Percentiles rank a stretch among this genome's conserved stretches.
These are phyloP conservation scores for Trichoderma virens DNA, from an alignment of 495 filamentous ascomycete species.

Conservation along the genomic window DNA sequence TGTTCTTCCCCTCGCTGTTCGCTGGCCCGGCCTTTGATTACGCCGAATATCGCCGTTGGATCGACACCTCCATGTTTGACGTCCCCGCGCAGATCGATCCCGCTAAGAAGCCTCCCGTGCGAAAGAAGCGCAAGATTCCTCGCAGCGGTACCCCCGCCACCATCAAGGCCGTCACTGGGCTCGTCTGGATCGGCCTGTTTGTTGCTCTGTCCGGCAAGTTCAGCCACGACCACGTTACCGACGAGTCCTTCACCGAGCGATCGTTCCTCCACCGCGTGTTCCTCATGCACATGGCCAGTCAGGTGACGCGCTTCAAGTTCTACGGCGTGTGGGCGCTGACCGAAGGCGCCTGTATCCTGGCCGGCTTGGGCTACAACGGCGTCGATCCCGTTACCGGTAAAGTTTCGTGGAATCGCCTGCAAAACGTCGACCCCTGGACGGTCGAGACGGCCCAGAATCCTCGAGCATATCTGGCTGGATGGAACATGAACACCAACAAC, in stretches of 20 bases:
- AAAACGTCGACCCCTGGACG: slow-evolving; percentile 74
- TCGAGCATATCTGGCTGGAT: slow-evolving; percentile 76
- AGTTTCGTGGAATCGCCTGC: slow-evolving; percentile 80
- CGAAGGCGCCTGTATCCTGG: slow-evolving; percentile 90
- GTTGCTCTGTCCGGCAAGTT: slow-evolving; percentile 66
- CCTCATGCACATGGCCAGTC: slow-evolving; percentile 71
- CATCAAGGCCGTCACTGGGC: slow-evolving; percentile 61
- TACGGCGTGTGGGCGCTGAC: slow-evolving; percentile 93
- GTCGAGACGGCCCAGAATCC: slow-evolving; percentile 89
- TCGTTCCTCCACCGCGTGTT: slow-evolving; percentile 64
- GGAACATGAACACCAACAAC: slow-evolving; percentile 98
- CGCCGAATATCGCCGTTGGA: slow-evolving; percentile 83
- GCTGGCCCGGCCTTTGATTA: slow-evolving; percentile 89
- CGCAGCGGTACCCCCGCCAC: slow-evolving; percentile 81
- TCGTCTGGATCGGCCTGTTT: slow-evolving; percentile 74
- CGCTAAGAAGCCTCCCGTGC: slow-evolving; percentile 69
- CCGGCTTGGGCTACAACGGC: slow-evolving; percentile 90
- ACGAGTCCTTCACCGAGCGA: slow-evolving; percentile 54
- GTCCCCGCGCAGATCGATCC: slow-evolving; percentile 71
- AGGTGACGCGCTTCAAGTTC: slow-evolving; percentile 80
- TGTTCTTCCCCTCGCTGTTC: slow-evolving; percentile 90
- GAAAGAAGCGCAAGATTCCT: slow-evolving; percentile 91
- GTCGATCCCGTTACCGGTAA: slow-evolving; percentile 74
- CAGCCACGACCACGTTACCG: slow-evolving; percentile 50
- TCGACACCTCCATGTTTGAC: slow-evolving; percentile 91